phyloP scores from a whole-genome alignment of 73 alveolate species.

The Symbiodinium pilosum region DNA sequence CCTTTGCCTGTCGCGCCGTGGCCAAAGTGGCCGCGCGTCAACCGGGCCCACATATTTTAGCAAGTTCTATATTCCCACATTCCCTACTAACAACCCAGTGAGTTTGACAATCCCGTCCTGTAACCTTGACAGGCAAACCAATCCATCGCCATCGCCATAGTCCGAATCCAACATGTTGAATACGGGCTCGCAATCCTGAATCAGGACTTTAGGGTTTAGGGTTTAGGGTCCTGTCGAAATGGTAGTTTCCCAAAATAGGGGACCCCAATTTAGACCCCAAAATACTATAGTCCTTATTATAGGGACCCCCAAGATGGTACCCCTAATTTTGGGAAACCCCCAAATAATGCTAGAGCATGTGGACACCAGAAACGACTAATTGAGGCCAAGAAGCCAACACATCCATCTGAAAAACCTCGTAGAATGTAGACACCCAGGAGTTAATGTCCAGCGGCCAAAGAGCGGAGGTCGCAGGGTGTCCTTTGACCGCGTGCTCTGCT shows the following conservation, averaged over 20 bases:
- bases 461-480: background rate
- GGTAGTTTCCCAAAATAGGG: background rate
- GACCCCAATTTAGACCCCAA: too few species aligned
- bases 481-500: background rate
- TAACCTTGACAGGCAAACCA: slow-evolving; percentile 35
- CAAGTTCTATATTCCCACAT: too few species aligned
- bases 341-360: too few species aligned
- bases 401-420: slow-evolving; percentile 73
- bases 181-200: slow-evolving; percentile 69
- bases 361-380: background rate
- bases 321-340: too few species aligned
- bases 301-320: too few species aligned
- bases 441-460: slow-evolving; percentile 79
- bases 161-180: slow-evolving; percentile 71
- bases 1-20: too few species aligned
- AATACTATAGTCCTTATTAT: too few species aligned
- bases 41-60: too few species aligned
- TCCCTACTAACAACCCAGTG: background rate
- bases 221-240: background rate
- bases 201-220: background rate
- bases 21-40: too few species aligned
- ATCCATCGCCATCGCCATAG: slow-evolving; percentile 61
- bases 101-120: slow-evolving; percentile 1
- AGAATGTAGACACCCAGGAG: slow-evolving; percentile 61
- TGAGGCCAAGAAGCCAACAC: slow-evolving; percentile 12